Conservation (phyloP, 768 basidiomycete species). For the Auricularia cornea region DNA sequence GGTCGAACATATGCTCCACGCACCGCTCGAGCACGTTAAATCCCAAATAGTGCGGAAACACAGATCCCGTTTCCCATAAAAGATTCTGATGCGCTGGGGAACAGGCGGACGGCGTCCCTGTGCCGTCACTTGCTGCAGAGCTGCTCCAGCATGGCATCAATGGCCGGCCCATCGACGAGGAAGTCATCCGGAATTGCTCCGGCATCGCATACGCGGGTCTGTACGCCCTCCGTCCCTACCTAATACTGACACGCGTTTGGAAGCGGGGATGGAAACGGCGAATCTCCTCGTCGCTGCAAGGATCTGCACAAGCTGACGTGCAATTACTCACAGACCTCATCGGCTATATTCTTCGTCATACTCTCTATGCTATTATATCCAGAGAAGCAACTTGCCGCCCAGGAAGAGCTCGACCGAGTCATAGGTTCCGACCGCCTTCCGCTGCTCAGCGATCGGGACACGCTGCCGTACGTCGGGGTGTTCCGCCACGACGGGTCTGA, state of each 20-base stretch:
- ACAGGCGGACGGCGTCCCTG: background rate
- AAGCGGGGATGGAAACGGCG: background rate
- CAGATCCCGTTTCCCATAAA: background rate
- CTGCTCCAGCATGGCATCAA: background rate
- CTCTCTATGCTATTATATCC: conserved; percentile 26
- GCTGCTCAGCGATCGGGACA: conserved; percentile 19
- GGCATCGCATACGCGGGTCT: background rate
- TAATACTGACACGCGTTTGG: background rate
- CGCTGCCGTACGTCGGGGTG: conserved; percentile 21
- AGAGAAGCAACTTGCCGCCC: conserved; percentile 20
- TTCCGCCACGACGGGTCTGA: too few species aligned
- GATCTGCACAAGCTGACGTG: background rate
- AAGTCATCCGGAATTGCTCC: background rate
- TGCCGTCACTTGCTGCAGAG: background rate
- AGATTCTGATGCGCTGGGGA: background rate
- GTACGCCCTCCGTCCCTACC: background rate
- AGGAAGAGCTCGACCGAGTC: conserved; percentile 25
- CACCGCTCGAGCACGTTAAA: background rate
- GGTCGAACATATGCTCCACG: background rate
- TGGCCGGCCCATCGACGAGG: background rate
- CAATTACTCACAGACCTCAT: conserved; percentile 19
- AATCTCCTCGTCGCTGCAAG: background rate
- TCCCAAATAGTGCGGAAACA: background rate
- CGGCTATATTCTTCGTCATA: conserved; percentile 20
- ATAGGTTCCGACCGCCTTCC: conserved; percentile 24